Evolutionary conservation across 495 filamentous ascomycete genomes (phyloP), one percentile per base, ranked within the genome.

Genomic region (Extremus antarcticus): DNA sequence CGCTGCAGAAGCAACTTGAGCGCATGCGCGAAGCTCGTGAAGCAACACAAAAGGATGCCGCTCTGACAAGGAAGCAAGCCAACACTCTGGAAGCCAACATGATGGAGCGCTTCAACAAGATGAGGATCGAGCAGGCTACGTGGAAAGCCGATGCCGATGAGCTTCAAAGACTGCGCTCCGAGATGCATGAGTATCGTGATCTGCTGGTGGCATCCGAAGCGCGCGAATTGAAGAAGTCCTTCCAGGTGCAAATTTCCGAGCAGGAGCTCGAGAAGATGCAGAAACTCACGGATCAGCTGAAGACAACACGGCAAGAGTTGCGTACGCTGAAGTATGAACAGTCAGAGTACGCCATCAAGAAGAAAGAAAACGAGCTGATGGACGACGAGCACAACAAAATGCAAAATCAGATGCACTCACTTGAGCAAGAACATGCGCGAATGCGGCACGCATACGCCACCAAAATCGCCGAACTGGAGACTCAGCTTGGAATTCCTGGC

Each of bases 51-150:
- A 81, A 76, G 59, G 85, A 88, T 61, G 76, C 78, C 10, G 73
- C 80, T 38, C 79, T 78, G 41, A 78, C 80, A 25, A 77, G 81
- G 41, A 77, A 73, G 50, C 76, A 86, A 49, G 70, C 80, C 2
- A 82, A 85, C 70, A 87, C 83, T 65, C 84, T 82, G 76, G 85
- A 88, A 59, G 73, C 69, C 4, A 80, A 85, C 49, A 71, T 87
- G 13, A 76, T 70, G 20, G 67, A 70, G 43, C 85, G 83, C 61
- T 70, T 87, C 48, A 73, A 74, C 32, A 64, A 66, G 0, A 68
- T 87, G 20, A 73, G 77, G 25, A 85, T 86, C 41, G 84, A 88
- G 58, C 80, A 86, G 60, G 84, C 80, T 59, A 76, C 76, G 40
- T 85, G 80, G 82, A 72, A 66, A 15, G 57, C 66, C 1, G 77